phyloP scores from a whole-genome alignment of 306 rosid genomes.

The Quercus berberidifolia region DNA sequence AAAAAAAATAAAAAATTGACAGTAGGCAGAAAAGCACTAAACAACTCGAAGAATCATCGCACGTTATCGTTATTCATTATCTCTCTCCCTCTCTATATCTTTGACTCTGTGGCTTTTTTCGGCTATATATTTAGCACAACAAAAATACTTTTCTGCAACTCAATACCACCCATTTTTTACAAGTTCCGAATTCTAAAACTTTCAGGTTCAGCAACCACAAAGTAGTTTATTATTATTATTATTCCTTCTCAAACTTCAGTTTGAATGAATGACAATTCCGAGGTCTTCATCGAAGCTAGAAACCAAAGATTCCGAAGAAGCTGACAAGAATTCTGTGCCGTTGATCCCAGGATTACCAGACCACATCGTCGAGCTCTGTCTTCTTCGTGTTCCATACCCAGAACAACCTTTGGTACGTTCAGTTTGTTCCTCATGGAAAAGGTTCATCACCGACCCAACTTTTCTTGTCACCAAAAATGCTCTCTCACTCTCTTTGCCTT shows the following conservation, averaged over 20 bases:
- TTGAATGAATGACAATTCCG: constrained; percentile 14
- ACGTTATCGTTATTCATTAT: no score
- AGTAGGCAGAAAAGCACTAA: no score
- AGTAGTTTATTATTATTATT: no score
- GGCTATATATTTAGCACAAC: no score
- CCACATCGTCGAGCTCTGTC: constrained; percentile 62
- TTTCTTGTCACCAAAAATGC: constrained; percentile 31
- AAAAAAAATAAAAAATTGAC: no score
- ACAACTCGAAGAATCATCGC: no score
- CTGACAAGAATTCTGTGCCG: constrained; percentile 6
- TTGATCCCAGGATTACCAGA: constrained; percentile 62
- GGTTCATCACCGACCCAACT: constrained; percentile 33
- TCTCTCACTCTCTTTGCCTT: constrained; percentile 31
- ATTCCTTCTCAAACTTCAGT: background rate
- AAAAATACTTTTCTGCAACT: no score
- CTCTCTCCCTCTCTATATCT: no score
- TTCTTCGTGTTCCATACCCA: constrained; percentile 63
- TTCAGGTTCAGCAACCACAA: background rate
- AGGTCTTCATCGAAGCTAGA: background rate
- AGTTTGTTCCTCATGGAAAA: constrained; percentile 63
- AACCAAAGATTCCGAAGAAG: background rate
- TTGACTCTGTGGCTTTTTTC: no score
- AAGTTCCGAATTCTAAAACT: background rate
- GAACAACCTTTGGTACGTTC: constrained; percentile 51
- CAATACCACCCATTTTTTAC: no score